Percentiles rank a stretch among this genome's conserved stretches.
phyloP scores from a whole-genome alignment of 2,329 filamentous ascomycete genomes.

The Aotearoamyces nothofagi region DNA sequence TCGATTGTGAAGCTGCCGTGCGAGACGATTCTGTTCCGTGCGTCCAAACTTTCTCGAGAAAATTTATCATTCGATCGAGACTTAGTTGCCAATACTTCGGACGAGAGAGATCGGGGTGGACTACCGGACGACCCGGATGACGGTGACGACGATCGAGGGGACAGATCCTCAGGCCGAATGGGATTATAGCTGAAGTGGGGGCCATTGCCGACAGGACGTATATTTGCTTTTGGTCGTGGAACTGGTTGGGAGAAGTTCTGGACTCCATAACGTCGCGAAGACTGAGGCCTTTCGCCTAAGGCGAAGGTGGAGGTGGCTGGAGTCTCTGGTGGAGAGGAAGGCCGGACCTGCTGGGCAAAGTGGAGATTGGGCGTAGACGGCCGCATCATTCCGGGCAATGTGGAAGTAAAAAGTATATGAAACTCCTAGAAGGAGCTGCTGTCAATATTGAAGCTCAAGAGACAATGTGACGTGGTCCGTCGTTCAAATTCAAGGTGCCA shows the following conservation, averaged over 20 bases:
- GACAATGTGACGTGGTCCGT: no score
- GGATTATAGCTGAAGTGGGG: slow-evolving; percentile 19
- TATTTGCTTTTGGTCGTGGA: slow-evolving; percentile 21
- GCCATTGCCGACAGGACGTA: slow-evolving; percentile 23
- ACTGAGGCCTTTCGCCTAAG: slow-evolving; percentile 13
- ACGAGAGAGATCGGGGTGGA: slow-evolving; percentile 15
- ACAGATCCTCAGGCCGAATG: slow-evolving; percentile 21
- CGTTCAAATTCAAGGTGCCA: no score
- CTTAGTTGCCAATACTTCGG: no score
- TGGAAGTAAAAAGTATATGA: no score
- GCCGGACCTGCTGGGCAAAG: slow-evolving; percentile 21
- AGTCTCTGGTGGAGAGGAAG: slow-evolving; percentile 32
- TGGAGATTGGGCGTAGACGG: slow-evolving; percentile 28
- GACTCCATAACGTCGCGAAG: slow-evolving; percentile 11
- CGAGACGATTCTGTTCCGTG: slow-evolving; percentile 5
- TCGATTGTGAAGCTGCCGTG: slow-evolving; percentile 18
- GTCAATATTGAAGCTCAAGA: no score
- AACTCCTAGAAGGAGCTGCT: no score
- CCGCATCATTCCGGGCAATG: slow-evolving; percentile 22
- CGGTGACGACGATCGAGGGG: slow-evolving; percentile 23
- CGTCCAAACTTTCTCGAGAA: slow-evolving; percentile 1
- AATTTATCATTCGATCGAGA: no score
- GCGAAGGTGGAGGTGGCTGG: slow-evolving; percentile 23
- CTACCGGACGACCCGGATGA: slow-evolving; percentile 14
- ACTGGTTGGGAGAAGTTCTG: slow-evolving; percentile 12